Conservation (phyloP, 192 early-diverging fungal genomes). For the Podila epicladia region DNA sequence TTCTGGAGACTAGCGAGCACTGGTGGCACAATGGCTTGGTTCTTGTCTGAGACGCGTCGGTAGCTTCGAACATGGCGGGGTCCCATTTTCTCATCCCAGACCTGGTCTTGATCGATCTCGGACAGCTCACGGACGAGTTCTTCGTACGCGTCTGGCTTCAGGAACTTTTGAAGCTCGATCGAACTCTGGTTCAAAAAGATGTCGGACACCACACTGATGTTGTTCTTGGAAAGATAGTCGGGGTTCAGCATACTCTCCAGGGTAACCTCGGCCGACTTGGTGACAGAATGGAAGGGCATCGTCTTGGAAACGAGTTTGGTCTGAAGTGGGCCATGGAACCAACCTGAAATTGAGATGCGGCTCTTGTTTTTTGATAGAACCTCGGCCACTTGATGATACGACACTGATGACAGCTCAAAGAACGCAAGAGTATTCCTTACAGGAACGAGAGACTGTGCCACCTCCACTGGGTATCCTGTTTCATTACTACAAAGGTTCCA, state of each 20-base stretch:
- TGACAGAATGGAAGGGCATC: conserved; percentile 18
- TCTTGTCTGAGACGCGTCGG: conserved; percentile 38
- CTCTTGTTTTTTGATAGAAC: conserved; percentile 49
- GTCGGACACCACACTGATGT: conserved; percentile 53
- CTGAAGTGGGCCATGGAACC: conserved; percentile 69
- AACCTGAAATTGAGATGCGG: conserved; percentile 71
- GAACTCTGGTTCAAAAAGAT: conserved; percentile 55
- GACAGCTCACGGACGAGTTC: conserved; percentile 34
- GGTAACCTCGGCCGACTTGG: not conserved
- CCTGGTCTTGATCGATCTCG: conserved; percentile 11
- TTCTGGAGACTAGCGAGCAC: conserved; percentile 20
- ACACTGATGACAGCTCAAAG: conserved; percentile 65
- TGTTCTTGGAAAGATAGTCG: conserved; percentile 51
- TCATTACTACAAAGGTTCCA: conserved; percentile 36
- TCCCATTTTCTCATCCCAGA: conserved; percentile 42
- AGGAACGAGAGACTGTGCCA: conserved; percentile 56
- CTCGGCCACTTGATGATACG: conserved; percentile 71
- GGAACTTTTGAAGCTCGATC: conserved; percentile 51
- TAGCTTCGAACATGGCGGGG: conserved; percentile 64
- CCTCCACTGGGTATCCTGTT: conserved; percentile 56
- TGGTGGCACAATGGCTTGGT: conserved; percentile 5
- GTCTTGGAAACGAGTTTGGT: conserved; percentile 48
- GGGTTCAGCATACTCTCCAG: conserved; percentile 57
- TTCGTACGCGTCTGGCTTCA: conserved; percentile 47
- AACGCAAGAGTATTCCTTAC: conserved; percentile 68